Conservation (phyloP, 805 yeast genomes). For the Candida gorgasii region DNA sequence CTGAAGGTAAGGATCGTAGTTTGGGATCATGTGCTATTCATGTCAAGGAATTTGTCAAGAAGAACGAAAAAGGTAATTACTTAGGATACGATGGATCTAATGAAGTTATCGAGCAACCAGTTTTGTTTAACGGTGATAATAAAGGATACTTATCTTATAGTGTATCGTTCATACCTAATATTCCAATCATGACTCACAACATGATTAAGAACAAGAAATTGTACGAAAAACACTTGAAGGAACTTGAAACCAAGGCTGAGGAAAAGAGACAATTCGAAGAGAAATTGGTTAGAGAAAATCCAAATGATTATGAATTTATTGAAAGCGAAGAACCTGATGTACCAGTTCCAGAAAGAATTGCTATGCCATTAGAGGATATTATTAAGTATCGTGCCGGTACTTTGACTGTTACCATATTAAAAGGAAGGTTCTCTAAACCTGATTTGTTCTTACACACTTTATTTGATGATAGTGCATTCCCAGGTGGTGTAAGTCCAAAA, state of each 20-base stretch:
- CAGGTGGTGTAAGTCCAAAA: conserved; percentile 55
- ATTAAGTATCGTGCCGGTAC: conserved; percentile 62
- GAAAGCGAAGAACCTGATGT: conserved; percentile 42
- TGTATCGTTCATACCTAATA: conserved; percentile 63
- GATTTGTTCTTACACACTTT: conserved; percentile 57
- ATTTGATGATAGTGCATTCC: conserved; percentile 64
- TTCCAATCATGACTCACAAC: conserved; percentile 60
- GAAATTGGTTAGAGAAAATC: conserved; percentile 53
- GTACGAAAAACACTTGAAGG: conserved; percentile 38
- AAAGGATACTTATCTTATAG: conserved; percentile 56
- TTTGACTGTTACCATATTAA: conserved; percentile 51
- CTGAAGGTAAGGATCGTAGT: conserved; percentile 59
- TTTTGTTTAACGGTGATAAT: conserved; percentile 34
- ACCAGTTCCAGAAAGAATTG: conserved; percentile 39
- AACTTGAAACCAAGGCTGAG: conserved; percentile 35
- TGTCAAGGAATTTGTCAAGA: conserved; percentile 49
- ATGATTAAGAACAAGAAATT: conserved; percentile 52
- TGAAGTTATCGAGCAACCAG: conserved; percentile 47
- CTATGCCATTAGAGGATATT: conserved; percentile 54
- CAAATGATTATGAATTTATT: conserved; percentile 67
- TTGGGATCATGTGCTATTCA: conserved; percentile 60
- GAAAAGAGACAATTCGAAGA: conserved; percentile 51
- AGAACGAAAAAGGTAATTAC: conserved; percentile 47
- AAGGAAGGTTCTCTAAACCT: conserved; percentile 50
- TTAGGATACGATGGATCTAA: conserved; percentile 53